Evolutionary conservation across 768 basidiomycete species (phyloP), one percentile per base, ranked within the genome.

Genomic region (Mycena metata): DNA sequence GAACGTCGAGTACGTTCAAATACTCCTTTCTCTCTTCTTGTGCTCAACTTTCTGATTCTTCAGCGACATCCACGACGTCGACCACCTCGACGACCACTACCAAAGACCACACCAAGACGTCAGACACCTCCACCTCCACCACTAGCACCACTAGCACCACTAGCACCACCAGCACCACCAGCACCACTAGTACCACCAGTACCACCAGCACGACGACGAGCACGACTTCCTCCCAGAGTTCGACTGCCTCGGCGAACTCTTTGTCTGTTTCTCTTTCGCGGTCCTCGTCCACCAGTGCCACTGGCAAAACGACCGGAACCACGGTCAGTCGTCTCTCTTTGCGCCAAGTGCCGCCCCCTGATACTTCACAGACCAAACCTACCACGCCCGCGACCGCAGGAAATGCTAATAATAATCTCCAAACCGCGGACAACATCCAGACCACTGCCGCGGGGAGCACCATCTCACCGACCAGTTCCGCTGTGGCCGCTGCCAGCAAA

Each of bases 401-500:
- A 12, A 70, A 67, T 47, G 60, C 41, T 45, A 52, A 30, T 30
- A 30, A 30, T 30, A 30, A 66, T 23, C 54, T 69, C 19, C 63
- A 63, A 51, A 66, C 75, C 15, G 55, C 24, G 35, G 36, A 54
- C n/a, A 39, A 50, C 33, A 72, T 67, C 21, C 52, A 71, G 26
- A 72, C 73, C 21, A 78, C 69, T 46, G 75, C 79, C 56, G 70
- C 65, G 33, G 45, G 69, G 21, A n/a, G 60, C 35, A 66, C 73
- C 45, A 72, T 73, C 24, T 56, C 69, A 7, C 9, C 73, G 1
- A 68, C 69, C n/a, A 36, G 41, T 41, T 58, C 69, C 23, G 23
- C 74, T 0, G 64, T 69, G 39, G 65, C 63, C 30, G 64, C 73
- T 19, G 36, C 74, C 10, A 57, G 72, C 23, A 77, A 74, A 11